These are phyloP conservation scores for Podaxis sp. DNA, from an alignment of 768 basidiomycete species.

Conservation along the genomic window DNA sequence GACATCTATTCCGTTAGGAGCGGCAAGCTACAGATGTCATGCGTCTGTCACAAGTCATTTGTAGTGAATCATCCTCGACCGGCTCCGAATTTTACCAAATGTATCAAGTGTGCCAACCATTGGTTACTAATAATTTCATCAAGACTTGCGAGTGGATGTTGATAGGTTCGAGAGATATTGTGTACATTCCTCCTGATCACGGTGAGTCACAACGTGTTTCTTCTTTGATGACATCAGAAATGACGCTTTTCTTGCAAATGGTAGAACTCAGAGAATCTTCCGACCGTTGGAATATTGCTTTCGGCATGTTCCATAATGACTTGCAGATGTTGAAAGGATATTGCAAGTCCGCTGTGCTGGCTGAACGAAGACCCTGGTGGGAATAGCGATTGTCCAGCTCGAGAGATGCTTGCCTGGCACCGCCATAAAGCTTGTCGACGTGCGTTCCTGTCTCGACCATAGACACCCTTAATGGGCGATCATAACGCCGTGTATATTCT, in stretches of 20 bases:
- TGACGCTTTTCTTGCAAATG: neutral
- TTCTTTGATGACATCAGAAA: neutral
- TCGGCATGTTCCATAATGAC: neutral
- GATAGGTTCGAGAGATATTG: neutral
- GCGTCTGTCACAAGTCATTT: neutral
- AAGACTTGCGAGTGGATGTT: neutral
- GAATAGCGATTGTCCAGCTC: neutral
- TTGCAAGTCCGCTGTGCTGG: neutral
- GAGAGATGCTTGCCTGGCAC: no score
- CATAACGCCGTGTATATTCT: neutral
- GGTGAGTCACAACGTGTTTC: neutral
- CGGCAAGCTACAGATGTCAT: neutral
- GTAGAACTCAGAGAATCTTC: neutral
- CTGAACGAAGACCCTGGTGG: neutral
- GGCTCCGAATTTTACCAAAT: neutral
- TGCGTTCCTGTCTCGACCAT: no score
- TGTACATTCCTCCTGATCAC: neutral
- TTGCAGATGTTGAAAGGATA: neutral
- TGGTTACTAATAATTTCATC: neutral
- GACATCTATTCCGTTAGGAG: neutral
- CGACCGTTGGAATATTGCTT: neutral
- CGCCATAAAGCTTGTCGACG: no score
- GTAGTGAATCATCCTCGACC: neutral
- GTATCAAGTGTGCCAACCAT: neutral
- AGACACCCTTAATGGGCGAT: neutral